phyloP scores from a whole-genome alignment of 805 yeast species.

The Tetrapisispora nanseiensis region DNA sequence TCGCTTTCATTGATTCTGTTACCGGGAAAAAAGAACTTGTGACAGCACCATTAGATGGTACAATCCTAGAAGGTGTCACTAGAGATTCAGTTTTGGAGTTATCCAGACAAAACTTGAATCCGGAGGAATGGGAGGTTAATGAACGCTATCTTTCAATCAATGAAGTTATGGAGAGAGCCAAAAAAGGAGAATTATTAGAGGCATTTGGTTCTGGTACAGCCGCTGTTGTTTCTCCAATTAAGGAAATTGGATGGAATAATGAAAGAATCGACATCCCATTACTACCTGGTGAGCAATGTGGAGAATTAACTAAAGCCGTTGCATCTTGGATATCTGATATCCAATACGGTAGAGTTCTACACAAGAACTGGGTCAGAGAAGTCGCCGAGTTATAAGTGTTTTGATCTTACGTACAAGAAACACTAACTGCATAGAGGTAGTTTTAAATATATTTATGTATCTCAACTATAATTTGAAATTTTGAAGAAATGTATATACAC shows the following conservation, averaged over 20 bases:
- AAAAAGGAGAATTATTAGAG: slow-evolving; percentile 77
- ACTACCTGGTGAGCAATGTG: slow-evolving; percentile 67
- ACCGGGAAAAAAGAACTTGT: slow-evolving; percentile 84
- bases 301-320: slow-evolving; percentile 66
- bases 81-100: slow-evolving; percentile 78
- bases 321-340: slow-evolving; percentile 80
- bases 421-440: not conserved
- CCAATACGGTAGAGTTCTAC: slow-evolving; percentile 79
- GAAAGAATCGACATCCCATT: slow-evolving; percentile 68
- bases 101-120: slow-evolving; percentile 65
- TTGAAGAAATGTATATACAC: no score
- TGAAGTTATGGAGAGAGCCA: slow-evolving; percentile 72
- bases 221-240: slow-evolving; percentile 90
- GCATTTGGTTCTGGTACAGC: slow-evolving; percentile 98
- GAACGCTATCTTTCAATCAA: slow-evolving; percentile 78
- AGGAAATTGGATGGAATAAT: slow-evolving; percentile 74
- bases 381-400: slow-evolving; percentile 27
- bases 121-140: slow-evolving; percentile 67
- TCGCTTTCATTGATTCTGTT: slow-evolving; percentile 64
- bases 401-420: not conserved
- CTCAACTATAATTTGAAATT: no score
- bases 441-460: no score
- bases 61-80: slow-evolving; percentile 93
- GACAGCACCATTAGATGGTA: slow-evolving; percentile 96
- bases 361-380: slow-evolving; percentile 41